phyloP scores from a whole-genome alignment of 352 stramenopile species.

The Globisporangium apiculatum region DNA sequence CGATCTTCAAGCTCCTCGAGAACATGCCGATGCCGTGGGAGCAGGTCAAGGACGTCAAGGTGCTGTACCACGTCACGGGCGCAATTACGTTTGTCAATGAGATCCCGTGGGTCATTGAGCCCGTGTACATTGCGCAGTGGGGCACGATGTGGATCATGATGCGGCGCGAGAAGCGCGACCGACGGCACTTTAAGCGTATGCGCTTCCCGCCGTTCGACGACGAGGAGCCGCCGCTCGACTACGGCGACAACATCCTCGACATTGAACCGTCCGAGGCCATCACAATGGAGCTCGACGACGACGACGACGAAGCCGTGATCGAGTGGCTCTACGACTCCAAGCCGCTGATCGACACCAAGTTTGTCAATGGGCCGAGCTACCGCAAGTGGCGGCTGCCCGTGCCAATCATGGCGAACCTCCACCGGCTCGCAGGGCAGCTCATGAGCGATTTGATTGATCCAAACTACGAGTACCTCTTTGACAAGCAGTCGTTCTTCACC shows the following conservation, averaged over 20 bases:
- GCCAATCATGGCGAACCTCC: slow-evolving; percentile 97
- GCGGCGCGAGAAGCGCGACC: slow-evolving; percentile 98
- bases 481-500: slow-evolving; percentile 98
- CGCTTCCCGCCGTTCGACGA: slow-evolving; percentile 99
- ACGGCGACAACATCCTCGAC: slow-evolving; percentile 96
- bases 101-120: slow-evolving; percentile 98
- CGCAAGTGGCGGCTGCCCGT: slow-evolving; percentile 95
- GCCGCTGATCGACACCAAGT: slow-evolving; percentile 85
- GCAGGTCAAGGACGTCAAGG: slow-evolving; percentile 97
- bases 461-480: slow-evolving; percentile 93
- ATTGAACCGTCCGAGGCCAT: slow-evolving; percentile 96
- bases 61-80: slow-evolving; percentile 99
- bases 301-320: slow-evolving; percentile 92
- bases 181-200: slow-evolving; percentile 99
- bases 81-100: slow-evolving; percentile 99
- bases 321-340: slow-evolving; percentile 99
- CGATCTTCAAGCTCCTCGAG: slow-evolving; percentile 99
- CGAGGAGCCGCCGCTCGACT: slow-evolving; percentile 97
- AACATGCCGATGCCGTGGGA: slow-evolving; percentile 99
- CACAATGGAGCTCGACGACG: slow-evolving; percentile 94
- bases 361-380: slow-evolving; percentile 98
- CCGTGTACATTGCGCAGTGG: slow-evolving; percentile 99
- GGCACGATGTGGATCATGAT: slow-evolving; percentile 99
- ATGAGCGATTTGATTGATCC: slow-evolving; percentile 96
- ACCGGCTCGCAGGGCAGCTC: slow-evolving; percentile 95